phyloP scores from a whole-genome alignment of 192 early-diverging fungal species.

The Lunasporangiospora selenospora region DNA sequence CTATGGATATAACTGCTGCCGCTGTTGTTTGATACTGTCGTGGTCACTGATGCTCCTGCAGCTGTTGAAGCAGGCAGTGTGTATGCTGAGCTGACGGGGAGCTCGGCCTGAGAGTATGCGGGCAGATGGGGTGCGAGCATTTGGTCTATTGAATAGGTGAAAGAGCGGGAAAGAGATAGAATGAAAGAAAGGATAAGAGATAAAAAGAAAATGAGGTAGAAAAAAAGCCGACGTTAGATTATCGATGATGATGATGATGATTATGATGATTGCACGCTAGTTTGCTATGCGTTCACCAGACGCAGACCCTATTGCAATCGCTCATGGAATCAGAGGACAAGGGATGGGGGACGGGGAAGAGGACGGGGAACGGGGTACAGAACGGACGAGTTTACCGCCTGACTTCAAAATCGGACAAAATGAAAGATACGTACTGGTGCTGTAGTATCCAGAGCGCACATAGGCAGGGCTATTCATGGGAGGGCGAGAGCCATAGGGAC shows the following conservation, averaged over 20 bases:
- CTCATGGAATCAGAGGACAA: too few relatives aligned
- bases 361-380: too few relatives aligned
- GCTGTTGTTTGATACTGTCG: conserved; percentile 11
- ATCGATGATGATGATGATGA: too few relatives aligned
- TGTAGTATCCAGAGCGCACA: conserved; percentile 37
- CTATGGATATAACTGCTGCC: conserved; percentile 25
- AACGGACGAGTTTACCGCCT: too few relatives aligned
- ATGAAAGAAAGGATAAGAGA: not conserved
- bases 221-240: conserved; percentile 1
- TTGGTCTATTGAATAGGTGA: conserved; percentile 19
- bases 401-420: too few relatives aligned
- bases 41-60: not conserved
- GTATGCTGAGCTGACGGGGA: conserved; percentile 8
- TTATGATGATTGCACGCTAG: too few relatives aligned
- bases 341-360: too few relatives aligned
- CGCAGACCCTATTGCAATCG: too few relatives aligned
- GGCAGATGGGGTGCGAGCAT: conserved; percentile 28
- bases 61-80: conserved; percentile 1
- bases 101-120: conserved; percentile 30
- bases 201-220: not conserved
- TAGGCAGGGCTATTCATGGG: conserved; percentile 18
- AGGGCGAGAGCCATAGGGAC: conserved; percentile 27
- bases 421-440: conserved; percentile 37
- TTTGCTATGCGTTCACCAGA: too few relatives aligned
- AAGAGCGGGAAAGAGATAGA: too few relatives aligned